phyloP scores from a whole-genome alignment of 495 filamentous ascomycete genomes.

The Recurvomyces mirabilis region DNA sequence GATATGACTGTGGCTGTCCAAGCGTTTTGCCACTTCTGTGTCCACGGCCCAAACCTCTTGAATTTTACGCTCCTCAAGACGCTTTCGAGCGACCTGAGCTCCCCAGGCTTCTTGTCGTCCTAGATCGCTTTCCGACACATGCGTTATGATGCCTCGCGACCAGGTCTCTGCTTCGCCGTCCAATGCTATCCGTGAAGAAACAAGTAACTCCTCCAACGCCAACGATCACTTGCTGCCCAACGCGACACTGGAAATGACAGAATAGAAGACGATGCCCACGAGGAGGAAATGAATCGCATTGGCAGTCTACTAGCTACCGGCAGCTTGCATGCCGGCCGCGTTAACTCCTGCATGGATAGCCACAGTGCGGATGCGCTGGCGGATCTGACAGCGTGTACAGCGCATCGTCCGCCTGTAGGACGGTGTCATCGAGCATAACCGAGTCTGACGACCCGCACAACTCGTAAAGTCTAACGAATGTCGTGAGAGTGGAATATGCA shows the following conservation, averaged over 20 bases:
- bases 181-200: no score
- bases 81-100: no score
- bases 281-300: not conserved
- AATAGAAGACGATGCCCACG: constrained; percentile 1
- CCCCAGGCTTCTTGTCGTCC: no score
- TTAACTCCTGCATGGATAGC: constrained; percentile 10
- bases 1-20: no score
- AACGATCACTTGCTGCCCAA: constrained; percentile 6
- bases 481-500: no score
- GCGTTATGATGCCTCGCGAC: no score
- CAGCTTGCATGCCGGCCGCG: constrained; percentile 16
- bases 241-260: constrained; percentile 2
- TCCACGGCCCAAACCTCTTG: no score
- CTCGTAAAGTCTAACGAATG: no score
- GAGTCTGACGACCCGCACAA: not conserved
- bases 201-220: constrained; percentile 14
- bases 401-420: constrained; percentile 1
- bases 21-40: no score
- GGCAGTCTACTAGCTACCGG: constrained; percentile 11
- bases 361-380: not conserved
- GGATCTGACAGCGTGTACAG: constrained; percentile 1
- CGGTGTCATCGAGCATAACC: constrained; percentile 6
- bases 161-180: no score
- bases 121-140: no score
- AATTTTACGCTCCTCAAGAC: no score